These are phyloP conservation scores for Pulveroboletus sp. DNA, from an alignment of 768 basidiomycete species.

Conservation along the genomic window DNA sequence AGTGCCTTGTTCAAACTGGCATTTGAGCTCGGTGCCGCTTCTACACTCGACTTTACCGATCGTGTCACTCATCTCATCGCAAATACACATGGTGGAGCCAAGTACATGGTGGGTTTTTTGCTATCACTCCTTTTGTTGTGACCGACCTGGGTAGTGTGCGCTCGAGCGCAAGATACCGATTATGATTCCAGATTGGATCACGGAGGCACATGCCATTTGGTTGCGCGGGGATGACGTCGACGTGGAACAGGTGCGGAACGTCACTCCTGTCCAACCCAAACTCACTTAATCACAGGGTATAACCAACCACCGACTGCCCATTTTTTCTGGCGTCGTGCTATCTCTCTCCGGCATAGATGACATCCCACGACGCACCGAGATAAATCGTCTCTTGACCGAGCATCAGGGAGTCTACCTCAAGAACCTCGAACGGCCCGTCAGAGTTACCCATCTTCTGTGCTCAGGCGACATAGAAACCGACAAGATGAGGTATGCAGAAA, in stretches of 20 bases:
- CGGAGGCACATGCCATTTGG: constrained; percentile 69
- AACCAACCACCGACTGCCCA: constrained; percentile 56
- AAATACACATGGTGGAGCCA: constrained; percentile 72
- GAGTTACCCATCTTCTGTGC: constrained; percentile 83
- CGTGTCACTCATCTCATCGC: constrained; percentile 87
- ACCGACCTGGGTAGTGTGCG: constrained; percentile 57
- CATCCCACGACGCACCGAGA: constrained; percentile 52
- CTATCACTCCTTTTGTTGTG: not conserved
- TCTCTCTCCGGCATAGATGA: constrained; percentile 76
- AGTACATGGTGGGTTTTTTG: constrained; percentile 60
- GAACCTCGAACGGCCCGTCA: constrained; percentile 71
- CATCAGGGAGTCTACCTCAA: constrained; percentile 70
- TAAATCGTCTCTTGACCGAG: constrained; percentile 55
- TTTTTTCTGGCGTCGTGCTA: constrained; percentile 67
- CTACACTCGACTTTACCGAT: constrained; percentile 72
- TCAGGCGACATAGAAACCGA: constrained; percentile 61
- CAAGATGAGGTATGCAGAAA: constrained; percentile 76
- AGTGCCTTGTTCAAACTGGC: constrained; percentile 71
- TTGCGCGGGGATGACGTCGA: constrained; percentile 77
- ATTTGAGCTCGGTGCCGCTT: constrained; percentile 72
- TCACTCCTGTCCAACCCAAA: not conserved
- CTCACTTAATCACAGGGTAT: constrained; percentile 44
- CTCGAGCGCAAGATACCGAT: constrained; percentile 78
- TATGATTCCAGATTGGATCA: constrained; percentile 73
- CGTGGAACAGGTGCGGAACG: constrained; percentile 47